phyloP scores from a whole-genome alignment of 441 rosid species.

The Omphalea diandra region DNA sequence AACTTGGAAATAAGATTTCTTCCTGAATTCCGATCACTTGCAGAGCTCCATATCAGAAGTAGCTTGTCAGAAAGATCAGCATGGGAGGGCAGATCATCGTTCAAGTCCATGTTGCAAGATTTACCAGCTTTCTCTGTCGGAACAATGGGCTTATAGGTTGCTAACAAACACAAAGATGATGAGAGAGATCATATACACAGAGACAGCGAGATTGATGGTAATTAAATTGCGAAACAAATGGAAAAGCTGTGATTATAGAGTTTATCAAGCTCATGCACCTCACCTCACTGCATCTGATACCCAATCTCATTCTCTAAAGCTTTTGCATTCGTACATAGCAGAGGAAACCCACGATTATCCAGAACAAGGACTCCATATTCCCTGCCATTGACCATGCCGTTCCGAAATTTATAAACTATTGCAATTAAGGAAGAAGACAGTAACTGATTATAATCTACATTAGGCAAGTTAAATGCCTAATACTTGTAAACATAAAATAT shows the following conservation, averaged over 20 bases:
- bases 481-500: not conserved
- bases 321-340: conserved; percentile 28
- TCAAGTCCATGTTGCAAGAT: conserved; percentile 14
- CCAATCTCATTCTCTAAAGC: conserved; percentile 30
- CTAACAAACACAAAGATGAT: conserved; percentile 31
- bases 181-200: conserved; percentile 10
- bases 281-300: conserved; percentile 31
- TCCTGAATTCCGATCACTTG: conserved; percentile 43
- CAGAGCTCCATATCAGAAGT: conserved; percentile 56
- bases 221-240: conserved; percentile 2
- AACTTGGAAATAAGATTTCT: conserved; percentile 55
- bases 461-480: not conserved
- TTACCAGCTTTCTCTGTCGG: conserved; percentile 47
- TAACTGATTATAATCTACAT: conserved; percentile 1
- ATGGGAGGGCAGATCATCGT: conserved; percentile 29
- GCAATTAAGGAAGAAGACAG: not conserved
- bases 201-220: not conserved
- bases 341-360: conserved; percentile 21
- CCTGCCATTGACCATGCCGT: conserved; percentile 34
- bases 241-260: not conserved
- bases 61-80: conserved; percentile 51
- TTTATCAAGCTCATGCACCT: conserved; percentile 20
- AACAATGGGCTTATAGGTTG: conserved; percentile 46
- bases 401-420: conserved; percentile 12
- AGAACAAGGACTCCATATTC: conserved; percentile 30